Percentiles rank a stretch among this genome's conserved stretches.
Conservation (phyloP, 192 early-diverging fungal genomes). For the Rhizophagus sp. region DNA sequence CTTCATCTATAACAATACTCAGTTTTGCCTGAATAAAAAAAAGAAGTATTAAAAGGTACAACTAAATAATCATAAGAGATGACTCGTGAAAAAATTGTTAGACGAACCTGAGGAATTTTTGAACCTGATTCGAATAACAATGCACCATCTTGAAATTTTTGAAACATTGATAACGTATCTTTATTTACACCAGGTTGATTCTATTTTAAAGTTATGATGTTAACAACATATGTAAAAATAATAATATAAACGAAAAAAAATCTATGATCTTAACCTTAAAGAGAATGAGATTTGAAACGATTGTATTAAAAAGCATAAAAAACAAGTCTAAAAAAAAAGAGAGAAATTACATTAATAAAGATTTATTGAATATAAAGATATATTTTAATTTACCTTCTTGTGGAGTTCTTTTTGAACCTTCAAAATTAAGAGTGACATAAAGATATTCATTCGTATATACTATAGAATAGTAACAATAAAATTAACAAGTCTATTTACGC, state of each 20-base stretch:
- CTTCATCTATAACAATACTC: conserved; percentile 24
- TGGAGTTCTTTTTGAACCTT: conserved; percentile 26
- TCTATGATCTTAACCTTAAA: not conserved
- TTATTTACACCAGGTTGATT: conserved; percentile 21
- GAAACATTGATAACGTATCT: conserved; percentile 34
- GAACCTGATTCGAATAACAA: not conserved
- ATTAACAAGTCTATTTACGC: not conserved
- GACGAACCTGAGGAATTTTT: conserved; percentile 16
- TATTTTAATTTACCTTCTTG: conserved; percentile 14
- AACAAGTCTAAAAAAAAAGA: not conserved
- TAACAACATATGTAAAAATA: not conserved
- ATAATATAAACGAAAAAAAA: not conserved
- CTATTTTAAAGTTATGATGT: not conserved
- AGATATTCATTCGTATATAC: not conserved
- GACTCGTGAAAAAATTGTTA: too few relatives aligned
- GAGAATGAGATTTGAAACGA: conserved; percentile 5
- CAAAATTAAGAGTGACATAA: conserved; percentile 32
- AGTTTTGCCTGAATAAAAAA: conserved; percentile 7
- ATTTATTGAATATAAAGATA: too few relatives aligned
- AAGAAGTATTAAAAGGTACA: not conserved
- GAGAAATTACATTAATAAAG: too few relatives aligned
- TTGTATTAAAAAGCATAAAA: conserved; percentile 11
- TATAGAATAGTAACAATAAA: not conserved
- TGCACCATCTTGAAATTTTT: conserved; percentile 30
- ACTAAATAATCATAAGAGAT: too few relatives aligned